phyloP scores from a whole-genome alignment of 768 basidiomycete species.

The Clitopilus hobsonii region DNA sequence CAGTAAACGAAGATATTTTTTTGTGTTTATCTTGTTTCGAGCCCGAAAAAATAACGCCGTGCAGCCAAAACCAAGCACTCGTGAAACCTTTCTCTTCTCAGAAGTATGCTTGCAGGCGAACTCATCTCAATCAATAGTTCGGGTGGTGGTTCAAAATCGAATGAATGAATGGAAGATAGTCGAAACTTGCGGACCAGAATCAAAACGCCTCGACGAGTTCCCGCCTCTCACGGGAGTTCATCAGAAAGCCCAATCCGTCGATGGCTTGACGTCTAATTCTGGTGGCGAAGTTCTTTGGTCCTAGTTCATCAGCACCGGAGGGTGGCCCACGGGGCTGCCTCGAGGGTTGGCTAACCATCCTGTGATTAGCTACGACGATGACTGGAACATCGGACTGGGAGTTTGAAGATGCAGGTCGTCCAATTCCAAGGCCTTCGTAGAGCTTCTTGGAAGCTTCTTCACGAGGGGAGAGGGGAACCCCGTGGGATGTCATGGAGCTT shows the following conservation, averaged over 20 bases:
- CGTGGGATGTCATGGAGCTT: conserved; percentile 60
- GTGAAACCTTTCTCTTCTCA: neutral
- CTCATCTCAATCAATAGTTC: neutral
- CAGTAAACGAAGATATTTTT: neutral
- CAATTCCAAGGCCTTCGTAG: conserved; percentile 86
- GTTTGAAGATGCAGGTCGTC: conserved; percentile 47
- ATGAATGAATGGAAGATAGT: neutral
- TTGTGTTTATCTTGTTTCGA: neutral
- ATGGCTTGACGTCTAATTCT: conserved; percentile 83
- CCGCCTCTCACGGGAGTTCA: conserved; percentile 77
- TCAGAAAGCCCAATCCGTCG: conserved; percentile 71
- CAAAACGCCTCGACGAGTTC: conserved; percentile 70
- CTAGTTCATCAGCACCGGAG: conserved; percentile 80
- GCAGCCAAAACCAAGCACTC: neutral
- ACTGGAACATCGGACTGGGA: conserved; percentile 10
- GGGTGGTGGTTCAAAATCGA: neutral
- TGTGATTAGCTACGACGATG: conserved; percentile 34
- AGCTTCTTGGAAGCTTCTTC: conserved; percentile 85
- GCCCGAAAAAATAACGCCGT: neutral
- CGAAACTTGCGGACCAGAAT: conserved; percentile 15
- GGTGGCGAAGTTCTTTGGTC: conserved; percentile 85
- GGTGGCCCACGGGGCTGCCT: conserved; percentile 89
- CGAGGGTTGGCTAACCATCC: conserved; percentile 66
- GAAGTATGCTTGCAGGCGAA: neutral
- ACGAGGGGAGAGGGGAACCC: conserved; percentile 70